phyloP scores from a whole-genome alignment of 345 rosid species.

The Gossypium sturtianum region DNA sequence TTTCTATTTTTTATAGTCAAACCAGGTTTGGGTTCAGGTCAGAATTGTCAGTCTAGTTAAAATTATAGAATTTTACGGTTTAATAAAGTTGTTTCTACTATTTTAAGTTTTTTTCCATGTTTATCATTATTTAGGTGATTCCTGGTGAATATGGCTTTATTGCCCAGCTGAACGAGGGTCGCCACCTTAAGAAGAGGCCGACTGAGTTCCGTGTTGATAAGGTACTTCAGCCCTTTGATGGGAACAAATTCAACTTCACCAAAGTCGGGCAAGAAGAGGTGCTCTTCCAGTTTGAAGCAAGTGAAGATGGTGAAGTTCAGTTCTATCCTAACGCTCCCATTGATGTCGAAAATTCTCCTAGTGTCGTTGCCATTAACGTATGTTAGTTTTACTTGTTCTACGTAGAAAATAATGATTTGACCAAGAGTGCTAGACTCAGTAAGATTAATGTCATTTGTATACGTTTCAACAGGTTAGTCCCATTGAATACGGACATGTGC shows the following conservation, averaged over 20 bases:
- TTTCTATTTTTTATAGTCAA: no score
- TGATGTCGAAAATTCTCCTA: conserved; percentile 66
- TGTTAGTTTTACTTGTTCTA: conserved; percentile 1
- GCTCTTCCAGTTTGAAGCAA: conserved; percentile 87
- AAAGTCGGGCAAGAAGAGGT: conserved; percentile 94
- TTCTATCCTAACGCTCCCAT: conserved; percentile 60
- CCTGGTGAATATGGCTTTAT: conserved; percentile 81
- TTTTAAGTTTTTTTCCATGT: neutral
- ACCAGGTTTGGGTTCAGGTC: no score
- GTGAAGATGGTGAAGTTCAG: conserved; percentile 57
- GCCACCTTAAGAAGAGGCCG: conserved; percentile 94
- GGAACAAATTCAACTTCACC: conserved; percentile 84
- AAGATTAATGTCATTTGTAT: neutral
- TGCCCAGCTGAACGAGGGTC: conserved; percentile 94
- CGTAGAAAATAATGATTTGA: neutral
- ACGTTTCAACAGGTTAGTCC: conserved; percentile 74
- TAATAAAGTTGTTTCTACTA: no score
- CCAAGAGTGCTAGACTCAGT: neutral
- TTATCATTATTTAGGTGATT: conserved; percentile 51
- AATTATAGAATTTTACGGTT: no score
- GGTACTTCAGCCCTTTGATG: conserved; percentile 94
- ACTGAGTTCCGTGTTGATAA: conserved; percentile 87
- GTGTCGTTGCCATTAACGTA: conserved; percentile 89
- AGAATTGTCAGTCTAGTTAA: no score
- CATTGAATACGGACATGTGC: conserved; percentile 93